Base-by-base conservation (phyloP, 805 yeast genomes). In the Suhomyces tanzawaensis region DNA sequence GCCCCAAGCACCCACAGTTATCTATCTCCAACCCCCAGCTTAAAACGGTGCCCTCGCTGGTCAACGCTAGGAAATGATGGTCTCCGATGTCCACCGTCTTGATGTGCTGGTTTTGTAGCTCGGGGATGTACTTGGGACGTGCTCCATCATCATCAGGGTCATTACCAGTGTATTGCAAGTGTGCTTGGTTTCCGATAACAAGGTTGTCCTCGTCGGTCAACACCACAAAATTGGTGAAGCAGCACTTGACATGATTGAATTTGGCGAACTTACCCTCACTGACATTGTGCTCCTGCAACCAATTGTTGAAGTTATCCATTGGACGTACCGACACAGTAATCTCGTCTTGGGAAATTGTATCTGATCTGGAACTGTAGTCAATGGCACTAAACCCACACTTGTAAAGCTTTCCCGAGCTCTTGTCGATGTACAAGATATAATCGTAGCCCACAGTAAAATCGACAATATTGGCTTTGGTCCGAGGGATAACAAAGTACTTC, bases 11-110 rank as follows among this genome's bases (percentile, higher is more conserved):
- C 6, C 93, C 93, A 54, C 86, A 80, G 3, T 52, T 42, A 24
- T 64, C 62, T 6, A 81, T 69, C 50, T 85, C 91, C 11, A 69
- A 37, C 0, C 93, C 93, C 91, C 90, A 84, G 4, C 81, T 62
- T 41, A 69, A 69, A 13, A 82, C 44, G 3, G 73, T 66, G 0
- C 93, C 93, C 13, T 66, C 62, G 31, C 65, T 64, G 3, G 79
- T 66, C n/a, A 85, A 60, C 0, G 86, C 91, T 32, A 85, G 49
- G 21, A 55, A 67, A 53, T 85, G 95, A 51, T 82, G 79, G 54
- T 85, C 93, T 1, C 91, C 95, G 36, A 80, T 74, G 0, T 76
- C 79, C 1, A 84, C 62, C 3, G 81, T 72, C 4, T 77, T 67
- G 21, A 83, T 70, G 1, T 69, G 67, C 17, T 55, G 66, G 5